Evolutionary conservation across 805 yeast species (phyloP), one percentile per base, ranked within the genome.

Genomic region (Teunomyces stri): DNA sequence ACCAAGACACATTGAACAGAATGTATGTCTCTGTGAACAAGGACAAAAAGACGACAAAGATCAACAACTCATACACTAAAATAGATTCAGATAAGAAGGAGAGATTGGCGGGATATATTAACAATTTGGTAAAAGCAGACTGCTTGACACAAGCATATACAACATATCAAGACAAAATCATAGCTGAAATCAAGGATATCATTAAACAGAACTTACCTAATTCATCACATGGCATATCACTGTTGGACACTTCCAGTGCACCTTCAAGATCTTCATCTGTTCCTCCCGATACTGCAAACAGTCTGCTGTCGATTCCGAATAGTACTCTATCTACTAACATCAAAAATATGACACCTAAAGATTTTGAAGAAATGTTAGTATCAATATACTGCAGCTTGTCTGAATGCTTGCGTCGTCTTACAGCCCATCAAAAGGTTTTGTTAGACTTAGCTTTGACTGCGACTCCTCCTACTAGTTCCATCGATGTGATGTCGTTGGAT

Each of bases 351-450:
- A 74, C 89, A 0, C 85, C 94, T 0, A 65, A 68, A 11, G 96
- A 89, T 49, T 90, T 90, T 59, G 89, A 87, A 56, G 70, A 66
- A 1, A 85, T 90, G 88, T 62, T 89, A 37, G 63, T 75, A 1
- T 70, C 69, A 25, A 83, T 84, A 3, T 88, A 79, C 54, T 67
- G 87, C 0, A 76, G 80, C 16, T 71, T 86, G 2, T 80, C 89
- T 0, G 95, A 87, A 57, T 82, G 89, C 15, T 69, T 90, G 21
- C 72, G 92, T 51, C 76, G 96, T 48, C 69, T 91, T 27, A 81
- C 88, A 0, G 69, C 80, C 6, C 96, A 90, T 49, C 96, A 90
- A 60, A 90, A 89, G 62, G 56, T 88, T 4, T 64, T 92, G 25
- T 72, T 94, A 11, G 94, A 89, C 53, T 60, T 87, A 45, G 83